A percentile compares a stretch with the other conserved stretches of the same genome.
phyloP scores from a whole-genome alignment of 371 early-diverging fungal genomes.

The Mortierella sp. region DNA sequence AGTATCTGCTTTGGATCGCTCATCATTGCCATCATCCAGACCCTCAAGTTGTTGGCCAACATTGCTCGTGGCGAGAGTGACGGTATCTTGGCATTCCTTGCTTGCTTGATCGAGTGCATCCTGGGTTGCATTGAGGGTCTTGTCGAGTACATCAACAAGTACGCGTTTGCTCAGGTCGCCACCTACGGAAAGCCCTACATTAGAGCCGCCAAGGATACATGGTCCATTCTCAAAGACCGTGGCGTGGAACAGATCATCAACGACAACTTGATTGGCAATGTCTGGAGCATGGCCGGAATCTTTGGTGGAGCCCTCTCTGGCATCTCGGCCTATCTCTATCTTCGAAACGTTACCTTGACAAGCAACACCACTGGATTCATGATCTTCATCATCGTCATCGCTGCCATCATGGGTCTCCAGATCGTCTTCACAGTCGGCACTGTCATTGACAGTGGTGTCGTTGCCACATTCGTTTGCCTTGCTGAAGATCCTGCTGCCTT shows the following conservation, averaged over 20 bases:
- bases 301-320: slow-evolving; percentile 61
- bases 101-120: slow-evolving; percentile 62
- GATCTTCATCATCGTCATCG: slow-evolving; percentile 62
- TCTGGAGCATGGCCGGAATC: slow-evolving; percentile 68
- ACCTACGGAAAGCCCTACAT: slow-evolving; percentile 90
- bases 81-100: slow-evolving; percentile 54
- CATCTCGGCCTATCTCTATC: slow-evolving; percentile 61
- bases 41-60: slow-evolving; percentile 28
- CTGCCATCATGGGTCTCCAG: slow-evolving; percentile 74
- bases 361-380: slow-evolving; percentile 59
- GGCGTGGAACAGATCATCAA: slow-evolving; percentile 92
- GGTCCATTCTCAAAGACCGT: slow-evolving; percentile 79
- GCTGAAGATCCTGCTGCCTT: slow-evolving; percentile 82
- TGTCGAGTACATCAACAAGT: slow-evolving; percentile 80
- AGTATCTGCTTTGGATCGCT: slow-evolving; percentile 92
- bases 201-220: slow-evolving; percentile 84
- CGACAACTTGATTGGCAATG: slow-evolving; percentile 82
- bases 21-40: slow-evolving; percentile 80
- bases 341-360: slow-evolving; percentile 53
- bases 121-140: slow-evolving; percentile 58
- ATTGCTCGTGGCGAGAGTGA: slow-evolving; percentile 45
- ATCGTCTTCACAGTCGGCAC: slow-evolving; percentile 76
- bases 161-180: slow-evolving; percentile 89
- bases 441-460: slow-evolving; percentile 79
- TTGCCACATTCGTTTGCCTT: slow-evolving; percentile 82